These are phyloP conservation scores for Mycena haematopus DNA, from an alignment of 768 basidiomycete species.

Conservation along the genomic window DNA sequence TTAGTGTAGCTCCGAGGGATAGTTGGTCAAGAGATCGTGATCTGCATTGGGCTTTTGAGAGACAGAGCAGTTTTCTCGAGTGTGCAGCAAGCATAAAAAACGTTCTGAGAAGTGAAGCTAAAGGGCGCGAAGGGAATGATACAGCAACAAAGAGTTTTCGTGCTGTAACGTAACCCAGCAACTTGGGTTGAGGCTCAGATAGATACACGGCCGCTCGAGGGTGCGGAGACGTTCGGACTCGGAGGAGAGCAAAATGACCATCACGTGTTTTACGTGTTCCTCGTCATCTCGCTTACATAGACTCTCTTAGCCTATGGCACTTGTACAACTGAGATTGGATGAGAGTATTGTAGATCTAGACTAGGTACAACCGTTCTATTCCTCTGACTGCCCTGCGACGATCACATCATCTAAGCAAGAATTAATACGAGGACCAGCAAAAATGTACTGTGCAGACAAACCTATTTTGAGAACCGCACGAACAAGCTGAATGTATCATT, in stretches of 20 bases:
- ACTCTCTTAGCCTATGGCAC: too few species aligned
- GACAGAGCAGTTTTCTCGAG: slow-evolving; percentile 13
- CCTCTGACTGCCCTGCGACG: slow-evolving; percentile 71
- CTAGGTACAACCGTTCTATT: slow-evolving; percentile 48
- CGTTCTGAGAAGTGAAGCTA: not conserved
- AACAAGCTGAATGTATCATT: slow-evolving; percentile 60
- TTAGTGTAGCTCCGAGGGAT: not conserved
- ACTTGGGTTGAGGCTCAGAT: not conserved
- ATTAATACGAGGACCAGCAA: not conserved
- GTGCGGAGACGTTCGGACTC: not conserved
- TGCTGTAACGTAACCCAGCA: not conserved
- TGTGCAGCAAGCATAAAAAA: slow-evolving; percentile 21
- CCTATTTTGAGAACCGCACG: slow-evolving; percentile 90
- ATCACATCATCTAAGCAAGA: slow-evolving; percentile 74
- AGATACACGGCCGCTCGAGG: too few species aligned
- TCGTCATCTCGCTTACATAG: not conserved
- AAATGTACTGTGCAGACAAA: slow-evolving; percentile 39
- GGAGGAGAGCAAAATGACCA: not conserved
- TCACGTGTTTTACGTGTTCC: not conserved
- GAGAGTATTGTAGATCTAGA: not conserved
- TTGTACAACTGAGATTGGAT: not conserved
- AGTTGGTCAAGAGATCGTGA: slow-evolving; percentile 6
- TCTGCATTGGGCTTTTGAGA: slow-evolving; percentile 17
- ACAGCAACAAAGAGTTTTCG: not conserved
- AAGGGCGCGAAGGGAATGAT: not conserved